These are phyloP conservation scores for Wickerhamiella cacticola DNA, from an alignment of 805 yeast species.

Conservation along the genomic window DNA sequence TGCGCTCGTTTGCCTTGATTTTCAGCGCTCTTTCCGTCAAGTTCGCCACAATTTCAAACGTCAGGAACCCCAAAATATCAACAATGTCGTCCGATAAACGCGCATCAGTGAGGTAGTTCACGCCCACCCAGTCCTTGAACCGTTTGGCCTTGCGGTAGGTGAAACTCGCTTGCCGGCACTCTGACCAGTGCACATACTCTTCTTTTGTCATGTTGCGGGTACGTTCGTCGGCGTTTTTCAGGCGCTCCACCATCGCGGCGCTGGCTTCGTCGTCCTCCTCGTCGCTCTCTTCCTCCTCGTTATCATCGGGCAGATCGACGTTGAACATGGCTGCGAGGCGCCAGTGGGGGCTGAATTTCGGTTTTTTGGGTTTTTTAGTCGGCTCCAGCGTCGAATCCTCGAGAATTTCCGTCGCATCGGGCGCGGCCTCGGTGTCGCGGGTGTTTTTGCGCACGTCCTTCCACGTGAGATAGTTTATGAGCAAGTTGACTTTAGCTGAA, in stretches of 20 bases:
- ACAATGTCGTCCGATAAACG: constrained; percentile 93
- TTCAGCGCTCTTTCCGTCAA: constrained; percentile 83
- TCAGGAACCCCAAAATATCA: constrained; percentile 86
- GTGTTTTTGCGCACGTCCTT: constrained; percentile 86
- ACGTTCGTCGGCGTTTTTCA: constrained; percentile 87
- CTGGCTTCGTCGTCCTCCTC: constrained; percentile 69
- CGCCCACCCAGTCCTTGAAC: constrained; percentile 93
- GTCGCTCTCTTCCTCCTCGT: constrained; percentile 29
- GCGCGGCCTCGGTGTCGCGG: constrained; percentile 49
- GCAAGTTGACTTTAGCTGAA: constrained; percentile 80
- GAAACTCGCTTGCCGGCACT: constrained; percentile 93
- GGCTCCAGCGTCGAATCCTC: constrained; percentile 33
- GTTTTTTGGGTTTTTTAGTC: constrained; percentile 46
- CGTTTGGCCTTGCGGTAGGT: constrained; percentile 90
- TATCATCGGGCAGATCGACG: constrained; percentile 40
- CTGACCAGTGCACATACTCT: constrained; percentile 98
- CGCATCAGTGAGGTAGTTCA: constrained; percentile 69
- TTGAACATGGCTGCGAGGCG: constrained; percentile 86
- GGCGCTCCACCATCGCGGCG: constrained; percentile 80
- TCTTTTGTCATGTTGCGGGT: constrained; percentile 90
- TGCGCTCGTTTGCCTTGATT: constrained; percentile 51
- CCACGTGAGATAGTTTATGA: constrained; percentile 89
- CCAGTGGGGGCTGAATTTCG: constrained; percentile 84
- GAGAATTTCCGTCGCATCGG: constrained; percentile 41
- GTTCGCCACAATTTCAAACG: constrained; percentile 93